These are phyloP conservation scores for Ophiostoma himal-ulmi DNA, from an alignment of 2,329 filamentous ascomycete genomes.

Conservation along the genomic window DNA sequence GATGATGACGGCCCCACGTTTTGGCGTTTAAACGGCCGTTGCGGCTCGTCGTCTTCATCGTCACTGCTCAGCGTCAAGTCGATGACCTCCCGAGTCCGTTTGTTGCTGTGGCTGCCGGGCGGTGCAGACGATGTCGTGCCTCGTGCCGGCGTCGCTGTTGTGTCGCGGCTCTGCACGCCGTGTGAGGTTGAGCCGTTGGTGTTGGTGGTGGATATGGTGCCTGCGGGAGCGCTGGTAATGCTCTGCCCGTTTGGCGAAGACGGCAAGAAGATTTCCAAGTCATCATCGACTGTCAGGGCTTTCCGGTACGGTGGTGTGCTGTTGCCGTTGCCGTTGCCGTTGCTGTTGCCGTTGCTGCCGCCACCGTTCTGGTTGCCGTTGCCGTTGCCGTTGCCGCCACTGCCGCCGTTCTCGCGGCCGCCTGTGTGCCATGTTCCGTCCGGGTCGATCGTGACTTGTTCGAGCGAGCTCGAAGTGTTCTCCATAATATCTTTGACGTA, in stretches of 20 bases:
- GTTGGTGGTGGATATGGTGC: slow-evolving; percentile 18
- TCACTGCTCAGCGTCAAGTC: slow-evolving; percentile 56
- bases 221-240: slow-evolving; percentile 27
- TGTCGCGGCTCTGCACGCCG: slow-evolving; percentile 14
- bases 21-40: slow-evolving; percentile 46
- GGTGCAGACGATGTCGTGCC: neutral
- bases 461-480: slow-evolving; percentile 62
- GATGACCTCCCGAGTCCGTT: slow-evolving; percentile 50
- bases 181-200: neutral
- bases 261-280: slow-evolving; percentile 16
- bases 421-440: slow-evolving; percentile 64
- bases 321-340: slow-evolving; percentile 26
- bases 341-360: slow-evolving; percentile 13
- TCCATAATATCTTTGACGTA: slow-evolving; percentile 83
- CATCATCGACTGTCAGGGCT: slow-evolving; percentile 16
- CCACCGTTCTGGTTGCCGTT: neutral
- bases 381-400: slow-evolving; percentile 32
- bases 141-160: slow-evolving; percentile 17
- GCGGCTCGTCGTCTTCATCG: slow-evolving; percentile 38
- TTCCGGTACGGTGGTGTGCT: neutral
- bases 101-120: slow-evolving; percentile 33
- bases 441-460: slow-evolving; percentile 87
- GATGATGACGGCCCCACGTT: slow-evolving; percentile 21
- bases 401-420: slow-evolving; percentile 30
- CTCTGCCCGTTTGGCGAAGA: slow-evolving; percentile 19